Conservation (phyloP, 2,329 filamentous ascomycete genomes). For the Fusarium albosuccineum region DNA sequence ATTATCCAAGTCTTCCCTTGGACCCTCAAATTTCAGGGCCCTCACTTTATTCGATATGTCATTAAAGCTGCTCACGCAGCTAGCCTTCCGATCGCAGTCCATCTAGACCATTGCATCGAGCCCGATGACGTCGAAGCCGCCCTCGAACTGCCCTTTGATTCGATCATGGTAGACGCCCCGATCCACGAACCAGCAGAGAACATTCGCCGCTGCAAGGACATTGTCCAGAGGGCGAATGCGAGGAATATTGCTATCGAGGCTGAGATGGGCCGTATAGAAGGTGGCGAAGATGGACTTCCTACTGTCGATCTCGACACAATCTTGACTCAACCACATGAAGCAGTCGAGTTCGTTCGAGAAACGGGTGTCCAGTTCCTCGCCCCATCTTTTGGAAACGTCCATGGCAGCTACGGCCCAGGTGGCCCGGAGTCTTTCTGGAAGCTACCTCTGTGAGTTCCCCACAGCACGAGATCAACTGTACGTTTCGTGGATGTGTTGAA, state of each 20-base stretch:
- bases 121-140: slow-evolving; percentile 45
- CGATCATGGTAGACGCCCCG: slow-evolving; percentile 77
- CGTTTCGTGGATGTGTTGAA: not conserved
- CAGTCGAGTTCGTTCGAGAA: slow-evolving; percentile 12
- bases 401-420: slow-evolving; percentile 18
- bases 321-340: slow-evolving; percentile 16
- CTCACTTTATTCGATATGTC: slow-evolving; percentile 61
- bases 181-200: slow-evolving; percentile 75
- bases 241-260: slow-evolving; percentile 74
- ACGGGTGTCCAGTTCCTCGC: slow-evolving; percentile 22
- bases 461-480: not conserved
- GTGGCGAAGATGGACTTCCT: slow-evolving; percentile 24
- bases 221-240: slow-evolving; percentile 69
- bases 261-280: slow-evolving; percentile 63
- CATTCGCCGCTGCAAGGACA: slow-evolving; percentile 66
- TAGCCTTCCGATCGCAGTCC: slow-evolving; percentile 65
- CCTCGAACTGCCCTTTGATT: slow-evolving; percentile 64
- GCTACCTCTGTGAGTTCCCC: slow-evolving; percentile 7
- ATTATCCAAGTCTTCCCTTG: slow-evolving; percentile 77
- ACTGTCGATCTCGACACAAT: slow-evolving; percentile 21
- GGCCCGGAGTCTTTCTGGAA: slow-evolving; percentile 9
- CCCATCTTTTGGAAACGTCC: slow-evolving; percentile 24
- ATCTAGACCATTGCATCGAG: slow-evolving; percentile 70
- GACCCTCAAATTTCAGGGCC: slow-evolving; percentile 70
- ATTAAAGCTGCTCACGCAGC: slow-evolving; percentile 63